Percentiles rank a stretch among this genome's conserved stretches.
phyloP scores from a whole-genome alignment of 1,284 basidiomycete species.

The Chalciporus piperatoides region DNA sequence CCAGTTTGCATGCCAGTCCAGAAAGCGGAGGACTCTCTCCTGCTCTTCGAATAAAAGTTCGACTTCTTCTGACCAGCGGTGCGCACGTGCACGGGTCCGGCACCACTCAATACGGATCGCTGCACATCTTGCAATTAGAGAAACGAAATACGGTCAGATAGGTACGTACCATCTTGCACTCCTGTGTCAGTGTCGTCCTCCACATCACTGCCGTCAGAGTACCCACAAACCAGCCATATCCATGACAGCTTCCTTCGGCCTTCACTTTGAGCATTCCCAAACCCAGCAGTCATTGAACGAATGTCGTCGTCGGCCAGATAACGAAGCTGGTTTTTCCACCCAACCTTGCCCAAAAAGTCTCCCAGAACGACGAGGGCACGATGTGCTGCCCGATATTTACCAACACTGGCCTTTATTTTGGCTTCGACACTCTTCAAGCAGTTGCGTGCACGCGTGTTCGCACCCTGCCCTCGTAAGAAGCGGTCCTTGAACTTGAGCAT shows the following conservation, averaged over 20 bases:
- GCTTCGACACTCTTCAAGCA: not conserved
- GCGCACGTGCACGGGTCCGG: not conserved
- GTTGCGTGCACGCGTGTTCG: not conserved
- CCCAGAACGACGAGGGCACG: not conserved
- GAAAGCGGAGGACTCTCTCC: not conserved
- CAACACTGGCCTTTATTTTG: not conserved
- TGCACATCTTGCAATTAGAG: not conserved
- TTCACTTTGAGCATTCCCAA: not conserved
- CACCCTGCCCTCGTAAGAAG: slow-evolving; percentile 1
- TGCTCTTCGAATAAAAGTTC: not conserved
- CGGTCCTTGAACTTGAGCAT: slow-evolving; percentile 6
- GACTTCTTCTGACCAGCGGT: not conserved
- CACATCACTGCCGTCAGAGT: not conserved
- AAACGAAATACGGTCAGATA: not conserved
- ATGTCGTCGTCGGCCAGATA: not conserved
- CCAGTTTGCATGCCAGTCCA: not conserved
- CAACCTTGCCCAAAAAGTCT: not conserved
- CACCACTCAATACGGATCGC: slow-evolving; percentile 6
- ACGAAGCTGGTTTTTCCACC: not conserved
- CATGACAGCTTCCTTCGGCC: not conserved
- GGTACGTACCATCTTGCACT: not conserved
- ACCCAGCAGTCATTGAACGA: not conserved
- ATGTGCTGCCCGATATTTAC: not conserved
- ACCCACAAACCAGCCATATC: slow-evolving; percentile 2
- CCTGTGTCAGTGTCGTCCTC: not conserved